Base-by-base conservation (phyloP, 2,329 filamentous ascomycete species). In the Podosphaera fusca region DNA sequence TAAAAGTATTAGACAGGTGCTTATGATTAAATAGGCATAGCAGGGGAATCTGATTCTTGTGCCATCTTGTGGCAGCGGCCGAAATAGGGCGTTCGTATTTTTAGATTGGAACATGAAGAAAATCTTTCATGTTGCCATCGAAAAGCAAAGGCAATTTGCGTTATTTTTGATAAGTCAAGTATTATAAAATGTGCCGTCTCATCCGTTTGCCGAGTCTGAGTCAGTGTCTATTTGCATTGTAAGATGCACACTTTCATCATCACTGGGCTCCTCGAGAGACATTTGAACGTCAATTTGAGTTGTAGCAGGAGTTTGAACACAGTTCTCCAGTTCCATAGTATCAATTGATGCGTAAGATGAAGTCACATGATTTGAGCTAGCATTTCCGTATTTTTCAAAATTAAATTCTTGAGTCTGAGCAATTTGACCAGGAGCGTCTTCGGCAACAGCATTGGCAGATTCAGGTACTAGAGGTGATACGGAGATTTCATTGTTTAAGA, bases 201-300 rank as follows among this genome's bases (percentile, higher is more conserved):
- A 35, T 53, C 12, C 14, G 10, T 36, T 21, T 34, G 30, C n/a
- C 21, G 21, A 53, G n/a, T 65, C 63, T 7, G 64, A 65, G 38
- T 64, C 63, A 3, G 58, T 61, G 56, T 66, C 64, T 30, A 66
- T 46, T 55, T 65, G 59, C 64, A 65, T 65, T 9, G 58, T 64
- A 46, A 76, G 65, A 35, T 70, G 68, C 1, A 74, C 74, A 59
- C 75, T 69, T 56, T 74, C 74, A 60, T 73, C 73, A 58, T 72
- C 73, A 58, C 70, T 73, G 36, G 54, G 56, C 8, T 71, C 70
- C 34, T 67, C 69, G 21, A 62, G 61, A 35, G 62, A 61, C 34
- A 61, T 61, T 3, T 58, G 33, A 42, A 42, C 57, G 57, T 60
- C 60, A 33, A 52, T 54, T 9, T 58, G 29, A 21, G 4, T 34